A percentile compares a stretch with the other conserved stretches of the same genome.
Evolutionary conservation across 805 yeast genomes (phyloP).

Genomic region (Wickerhamiella azymoides): DNA sequence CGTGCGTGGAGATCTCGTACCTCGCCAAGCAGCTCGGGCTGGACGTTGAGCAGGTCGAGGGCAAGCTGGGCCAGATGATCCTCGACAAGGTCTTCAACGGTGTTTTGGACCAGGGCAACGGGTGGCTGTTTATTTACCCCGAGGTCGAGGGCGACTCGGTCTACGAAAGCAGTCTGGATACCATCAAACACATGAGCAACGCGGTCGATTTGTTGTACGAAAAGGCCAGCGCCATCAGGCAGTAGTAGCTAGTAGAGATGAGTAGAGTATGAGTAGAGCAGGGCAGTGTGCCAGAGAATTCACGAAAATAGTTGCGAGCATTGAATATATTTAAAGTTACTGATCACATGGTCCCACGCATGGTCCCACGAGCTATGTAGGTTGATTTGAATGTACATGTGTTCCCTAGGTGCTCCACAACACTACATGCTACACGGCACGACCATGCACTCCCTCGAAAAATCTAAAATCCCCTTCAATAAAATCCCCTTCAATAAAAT

Average conservation of each 20-base stretch:
- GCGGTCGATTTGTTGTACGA: slow-evolving; percentile 88
- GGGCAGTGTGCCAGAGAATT: too few species aligned
- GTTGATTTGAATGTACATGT: too few species aligned
- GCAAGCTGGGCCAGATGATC: slow-evolving; percentile 91
- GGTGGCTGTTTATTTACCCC: slow-evolving; percentile 87
- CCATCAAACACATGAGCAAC: slow-evolving; percentile 71
- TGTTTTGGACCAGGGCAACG: slow-evolving; percentile 95
- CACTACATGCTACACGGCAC: too few species aligned
- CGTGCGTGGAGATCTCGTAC: slow-evolving; percentile 86
- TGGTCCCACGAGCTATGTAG: too few species aligned
- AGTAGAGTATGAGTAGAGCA: too few species aligned
- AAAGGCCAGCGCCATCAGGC: slow-evolving; percentile 61
- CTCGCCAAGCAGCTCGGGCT: slow-evolving; percentile 79
- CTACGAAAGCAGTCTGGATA: slow-evolving; percentile 73
- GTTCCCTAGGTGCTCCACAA: too few species aligned
- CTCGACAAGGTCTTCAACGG: slow-evolving; percentile 91
- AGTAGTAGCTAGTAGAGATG: not conserved
- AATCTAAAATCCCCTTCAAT: too few species aligned
- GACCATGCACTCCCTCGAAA: too few species aligned
- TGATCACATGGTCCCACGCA: too few species aligned
- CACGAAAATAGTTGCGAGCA: too few species aligned
- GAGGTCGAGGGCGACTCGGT: slow-evolving; percentile 80
- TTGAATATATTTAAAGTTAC: too few species aligned
- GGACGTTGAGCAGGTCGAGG: slow-evolving; percentile 78
- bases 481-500: too few species aligned